phyloP scores from a whole-genome alignment of 768 basidiomycete genomes.

The Suillus ampliporus region DNA sequence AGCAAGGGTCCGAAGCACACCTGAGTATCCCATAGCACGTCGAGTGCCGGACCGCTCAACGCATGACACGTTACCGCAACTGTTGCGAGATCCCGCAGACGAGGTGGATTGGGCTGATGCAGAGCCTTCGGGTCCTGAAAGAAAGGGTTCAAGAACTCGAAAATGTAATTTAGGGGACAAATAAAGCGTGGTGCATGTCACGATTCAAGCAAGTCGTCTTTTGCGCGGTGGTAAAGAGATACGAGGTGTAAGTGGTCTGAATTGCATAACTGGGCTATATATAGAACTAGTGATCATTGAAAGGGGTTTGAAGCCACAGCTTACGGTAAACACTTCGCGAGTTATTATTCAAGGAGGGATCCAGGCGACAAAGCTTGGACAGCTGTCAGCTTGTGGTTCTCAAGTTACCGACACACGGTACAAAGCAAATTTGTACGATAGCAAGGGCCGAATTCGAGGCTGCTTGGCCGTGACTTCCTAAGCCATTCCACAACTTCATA shows the following conservation, averaged over 20 bases:
- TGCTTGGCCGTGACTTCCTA: neutral
- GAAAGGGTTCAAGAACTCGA: neutral
- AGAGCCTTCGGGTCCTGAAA: neutral
- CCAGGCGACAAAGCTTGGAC: too few species aligned
- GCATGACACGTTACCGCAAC: conserved; percentile 14
- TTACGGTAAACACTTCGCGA: too few species aligned
- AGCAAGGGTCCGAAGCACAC: conserved; percentile 9
- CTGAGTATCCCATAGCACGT: conserved; percentile 13
- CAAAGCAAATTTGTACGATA: too few species aligned
- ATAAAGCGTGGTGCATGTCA: conserved; percentile 6
- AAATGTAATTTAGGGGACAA: conserved; percentile 3
- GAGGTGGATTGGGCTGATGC: neutral
- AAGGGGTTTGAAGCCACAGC: too few species aligned
- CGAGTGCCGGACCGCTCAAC: conserved; percentile 14
- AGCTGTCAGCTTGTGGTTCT: too few species aligned
- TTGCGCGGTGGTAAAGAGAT: neutral
- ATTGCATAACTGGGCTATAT: too few species aligned
- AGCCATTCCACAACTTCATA: neutral
- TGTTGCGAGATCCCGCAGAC: conserved; percentile 10
- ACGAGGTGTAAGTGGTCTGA: too few species aligned
- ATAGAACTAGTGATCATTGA: too few species aligned
- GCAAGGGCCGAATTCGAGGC: neutral
- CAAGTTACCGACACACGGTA: too few species aligned
- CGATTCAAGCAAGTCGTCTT: neutral
- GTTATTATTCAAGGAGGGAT: too few species aligned